Evolutionary conservation across 2,329 filamentous ascomycete genomes (phyloP).

Genomic region (Monilinia polystroma): DNA sequence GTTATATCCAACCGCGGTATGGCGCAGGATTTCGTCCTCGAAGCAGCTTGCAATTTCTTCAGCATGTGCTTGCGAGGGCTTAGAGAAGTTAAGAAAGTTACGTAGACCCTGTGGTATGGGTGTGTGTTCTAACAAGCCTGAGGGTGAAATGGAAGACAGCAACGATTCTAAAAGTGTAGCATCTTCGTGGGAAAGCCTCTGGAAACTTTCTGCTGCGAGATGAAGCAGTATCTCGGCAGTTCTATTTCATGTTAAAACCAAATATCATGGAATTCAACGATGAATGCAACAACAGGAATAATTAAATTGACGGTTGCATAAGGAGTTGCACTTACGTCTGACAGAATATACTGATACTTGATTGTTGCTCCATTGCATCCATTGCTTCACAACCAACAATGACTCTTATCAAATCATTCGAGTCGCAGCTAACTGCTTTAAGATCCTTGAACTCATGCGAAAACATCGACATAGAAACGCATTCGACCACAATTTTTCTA

Average conservation of each 20-base stretch:
- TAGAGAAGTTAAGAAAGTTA: conserved; percentile 16
- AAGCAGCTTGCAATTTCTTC: conserved; percentile 6
- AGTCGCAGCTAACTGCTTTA: conserved; percentile 30
- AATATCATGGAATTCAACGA: neutral
- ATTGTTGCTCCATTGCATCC: conserved; percentile 29
- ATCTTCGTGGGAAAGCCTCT: conserved; percentile 11
- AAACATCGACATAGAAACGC: conserved; percentile 30
- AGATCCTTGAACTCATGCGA: conserved; percentile 25
- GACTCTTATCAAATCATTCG: conserved; percentile 28
- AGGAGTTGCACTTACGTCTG: conserved; percentile 27
- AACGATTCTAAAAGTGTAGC: conserved; percentile 17
- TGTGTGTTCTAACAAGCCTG: conserved; percentile 17
- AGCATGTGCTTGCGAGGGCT: conserved; percentile 12
- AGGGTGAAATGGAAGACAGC: conserved; percentile 19
- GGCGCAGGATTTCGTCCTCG: conserved; percentile 44
- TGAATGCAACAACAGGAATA: neutral
- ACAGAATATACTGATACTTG: conserved; percentile 31
- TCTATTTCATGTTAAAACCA: conserved; percentile 5
- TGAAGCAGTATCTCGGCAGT: conserved; percentile 20
- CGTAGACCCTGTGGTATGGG: conserved; percentile 18
- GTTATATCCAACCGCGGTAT: conserved; percentile 50
- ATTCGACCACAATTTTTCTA: conserved; percentile 32
- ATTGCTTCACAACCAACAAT: conserved; percentile 33
- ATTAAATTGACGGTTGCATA: neutral
- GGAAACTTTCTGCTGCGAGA: conserved; percentile 17